phyloP scores from a whole-genome alignment of 345 rosid genomes.

The Firmiana major region DNA sequence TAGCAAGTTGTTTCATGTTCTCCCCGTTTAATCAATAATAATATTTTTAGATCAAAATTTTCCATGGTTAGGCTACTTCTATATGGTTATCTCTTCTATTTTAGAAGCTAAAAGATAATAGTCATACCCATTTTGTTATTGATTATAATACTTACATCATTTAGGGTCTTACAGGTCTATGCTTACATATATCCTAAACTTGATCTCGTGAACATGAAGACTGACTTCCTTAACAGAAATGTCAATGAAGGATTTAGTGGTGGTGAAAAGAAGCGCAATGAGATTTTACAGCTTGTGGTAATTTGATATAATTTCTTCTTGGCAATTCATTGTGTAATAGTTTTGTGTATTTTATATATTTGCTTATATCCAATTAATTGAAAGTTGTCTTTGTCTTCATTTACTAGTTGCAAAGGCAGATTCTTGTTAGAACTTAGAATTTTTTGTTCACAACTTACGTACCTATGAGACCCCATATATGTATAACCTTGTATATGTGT shows the following conservation, averaged over 20 bases:
- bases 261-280: too few relatives aligned
- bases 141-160: too few relatives aligned
- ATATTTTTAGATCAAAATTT: not conserved
- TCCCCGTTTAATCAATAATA: conserved; percentile 25
- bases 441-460: too few relatives aligned
- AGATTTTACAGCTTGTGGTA: too few relatives aligned
- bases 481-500: too few relatives aligned
- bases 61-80: not conserved
- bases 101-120: not conserved
- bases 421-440: not conserved
- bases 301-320: too few relatives aligned
- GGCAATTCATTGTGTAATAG: not conserved
- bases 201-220: conserved; percentile 82
- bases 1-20: too few relatives aligned
- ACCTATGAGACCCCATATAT: too few relatives aligned
- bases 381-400: not conserved
- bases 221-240: conserved; percentile 87
- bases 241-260: too few relatives aligned
- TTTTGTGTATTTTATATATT: not conserved
- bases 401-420: not conserved
- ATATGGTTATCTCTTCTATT: not conserved
- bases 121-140: not conserved
- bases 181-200: conserved; percentile 73
- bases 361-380: not conserved
- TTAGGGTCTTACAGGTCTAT: conserved; percentile 62